phyloP scores from a whole-genome alignment of 2,329 filamentous ascomycete genomes.

The Lecanicillium sp. region DNA sequence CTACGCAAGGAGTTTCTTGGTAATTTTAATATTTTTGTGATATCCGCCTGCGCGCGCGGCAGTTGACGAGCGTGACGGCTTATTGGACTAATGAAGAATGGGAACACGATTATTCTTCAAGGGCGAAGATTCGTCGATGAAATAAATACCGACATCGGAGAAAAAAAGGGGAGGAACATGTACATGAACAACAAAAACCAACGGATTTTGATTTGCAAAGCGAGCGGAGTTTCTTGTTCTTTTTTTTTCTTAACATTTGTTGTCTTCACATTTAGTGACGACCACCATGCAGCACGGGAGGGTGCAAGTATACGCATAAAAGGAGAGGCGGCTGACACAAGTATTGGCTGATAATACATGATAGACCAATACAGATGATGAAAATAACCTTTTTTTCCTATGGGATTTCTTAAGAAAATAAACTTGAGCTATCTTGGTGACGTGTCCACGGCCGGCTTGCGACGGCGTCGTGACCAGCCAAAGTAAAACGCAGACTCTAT shows the following conservation, averaged over 20 bases:
- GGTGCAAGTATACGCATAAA: not conserved
- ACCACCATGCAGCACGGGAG: not conserved
- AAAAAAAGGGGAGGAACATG: not conserved
- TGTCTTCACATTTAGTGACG: no score
- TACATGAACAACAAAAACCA: not conserved
- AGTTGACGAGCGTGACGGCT: not conserved
- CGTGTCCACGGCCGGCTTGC: no score
- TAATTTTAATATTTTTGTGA: not conserved
- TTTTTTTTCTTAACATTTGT: not conserved
- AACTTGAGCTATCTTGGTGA: no score
- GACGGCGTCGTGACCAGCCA: no score
- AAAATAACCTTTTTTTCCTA: no score
- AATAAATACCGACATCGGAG: not conserved
- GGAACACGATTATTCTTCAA: not conserved
- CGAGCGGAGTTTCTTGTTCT: not conserved
- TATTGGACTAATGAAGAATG: not conserved
- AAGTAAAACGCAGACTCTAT: no score
- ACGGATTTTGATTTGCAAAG: not conserved
- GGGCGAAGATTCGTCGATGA: not conserved
- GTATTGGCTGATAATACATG: no score
- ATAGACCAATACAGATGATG: no score
- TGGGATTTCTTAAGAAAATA: no score
- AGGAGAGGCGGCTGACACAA: no score
- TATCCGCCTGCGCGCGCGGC: not conserved
- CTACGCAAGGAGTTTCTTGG: no score